Evolutionary conservation across 2,329 filamentous ascomycete species (phyloP), one percentile per base, ranked within the genome.

Genomic region (Setomelanomma holmii): DNA sequence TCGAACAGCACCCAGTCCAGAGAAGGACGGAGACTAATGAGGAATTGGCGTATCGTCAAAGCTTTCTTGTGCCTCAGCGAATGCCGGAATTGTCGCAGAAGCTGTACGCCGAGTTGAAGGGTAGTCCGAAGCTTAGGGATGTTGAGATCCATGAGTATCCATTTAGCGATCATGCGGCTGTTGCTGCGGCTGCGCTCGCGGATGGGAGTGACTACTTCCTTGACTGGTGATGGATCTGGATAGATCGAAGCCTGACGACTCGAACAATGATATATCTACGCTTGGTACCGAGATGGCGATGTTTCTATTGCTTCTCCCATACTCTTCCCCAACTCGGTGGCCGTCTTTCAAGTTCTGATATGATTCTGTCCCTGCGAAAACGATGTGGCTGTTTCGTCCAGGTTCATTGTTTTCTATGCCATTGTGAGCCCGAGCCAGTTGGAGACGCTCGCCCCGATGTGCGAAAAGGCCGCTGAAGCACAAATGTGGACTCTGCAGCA

Each of bases 141-240:
- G 49, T 71, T 5, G 56, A 59, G 38, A 35, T 71, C 22, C 64
- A 63, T 14, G 67, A 65, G 44, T 73, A 68, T 49, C 65, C 69
- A 4, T 68, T 64, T 34, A 73, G 70, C 34, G 60, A 72, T 20
- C 68, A 73, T 49, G 64, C 68, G 5, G 61, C 66, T 27, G 65
- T 73, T 10, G 69, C 63, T 3, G 60, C 46, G 4, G 63, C 60
- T 14, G 67, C 68, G 16, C 53, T 72, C 17, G 45, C 53, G 11
- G 70, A 73, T 55, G 69, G 68, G 5, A 63, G 72, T 39, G 68
- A 72, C 36, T 73, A 72, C 41, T 73, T 73, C 39, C 42, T 68
- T 20, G 66, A 72, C 27, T 69, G 64, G 66, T 69, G 51, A 34
- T 3, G 12, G 35, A 16, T 6, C 6, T 7, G 24, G 11, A 19